Base-by-base conservation (phyloP, 331 rosid genomes). In the Stylosanthes scabra region DNA sequence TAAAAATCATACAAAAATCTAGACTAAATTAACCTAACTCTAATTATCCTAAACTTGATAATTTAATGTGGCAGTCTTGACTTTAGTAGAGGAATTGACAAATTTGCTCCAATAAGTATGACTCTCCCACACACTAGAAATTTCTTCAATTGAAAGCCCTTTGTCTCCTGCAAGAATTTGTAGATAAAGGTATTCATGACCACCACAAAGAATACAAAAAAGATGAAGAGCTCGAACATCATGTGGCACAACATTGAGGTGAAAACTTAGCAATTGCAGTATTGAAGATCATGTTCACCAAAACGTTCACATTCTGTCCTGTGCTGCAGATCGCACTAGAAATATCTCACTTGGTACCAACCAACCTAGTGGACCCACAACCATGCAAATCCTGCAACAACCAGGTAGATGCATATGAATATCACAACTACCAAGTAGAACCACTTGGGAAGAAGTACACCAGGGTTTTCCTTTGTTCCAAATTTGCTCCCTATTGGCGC, bases 331-430 rank as follows among this genome's bases (percentile, higher is more conserved):
- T 16, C 78, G 37, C 6, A 74, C 50, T 16, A 50, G 56, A 7
- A 50, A 50, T 3, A 50, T 50, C 16, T 50, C 78, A 40, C 78
- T 74, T 3, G 78, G 78, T 8, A 74, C 71, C 31, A 74, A 27
- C 78, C 78, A 74, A 2, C 78, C 78, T 6, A 74, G 64, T 2
- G 71, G 78, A 40, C 71, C 78, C 78, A 74, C 8, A 71, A 74
- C 78, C 78, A 74, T 0, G 78, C 78, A 14, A 1, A 74, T 7
- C 64, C 78, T 3, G 71, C 12, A 20, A 20, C 12, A 20, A 20
- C 25, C 1, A 63, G 57, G 64, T 51, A 74, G 0, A 63, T 12
- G 27, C 78, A 74, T 6, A 74, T 74, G 0, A 74, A 20, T 14
- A 12, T 6, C 4, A 72, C 70, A 11, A 72, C 51, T 9, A 61